phyloP scores from a whole-genome alignment of 768 basidiomycete species.

The Sistotremastrum suecicum region DNA sequence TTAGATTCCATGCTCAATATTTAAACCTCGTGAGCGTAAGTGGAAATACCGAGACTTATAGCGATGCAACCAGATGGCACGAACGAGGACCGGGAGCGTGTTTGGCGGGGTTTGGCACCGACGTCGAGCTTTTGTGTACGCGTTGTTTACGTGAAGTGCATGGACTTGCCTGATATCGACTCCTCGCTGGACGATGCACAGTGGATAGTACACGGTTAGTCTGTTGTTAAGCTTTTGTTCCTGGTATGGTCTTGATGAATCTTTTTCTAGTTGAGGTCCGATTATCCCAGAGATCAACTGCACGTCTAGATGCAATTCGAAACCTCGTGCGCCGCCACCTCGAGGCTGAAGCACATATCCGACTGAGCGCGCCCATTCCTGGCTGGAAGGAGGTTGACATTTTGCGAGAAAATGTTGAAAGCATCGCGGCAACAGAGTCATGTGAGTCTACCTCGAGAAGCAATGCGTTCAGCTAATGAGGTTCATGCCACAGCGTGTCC shows the following conservation, averaged over 20 bases:
- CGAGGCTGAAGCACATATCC: slow-evolving; percentile 41
- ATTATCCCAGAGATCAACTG: slow-evolving; percentile 48
- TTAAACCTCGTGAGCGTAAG: no score
- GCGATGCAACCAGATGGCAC: no score
- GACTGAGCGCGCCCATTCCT: slow-evolving; percentile 52
- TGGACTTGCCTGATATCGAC: no score
- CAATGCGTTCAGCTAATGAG: background rate
- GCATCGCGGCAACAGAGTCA: slow-evolving; percentile 50
- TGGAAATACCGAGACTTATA: no score
- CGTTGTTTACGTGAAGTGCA: no score
- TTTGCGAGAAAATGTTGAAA: slow-evolving; percentile 61
- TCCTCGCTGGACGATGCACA: no score
- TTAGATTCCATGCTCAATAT: no score
- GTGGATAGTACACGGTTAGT: no score
- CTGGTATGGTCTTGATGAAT: background rate
- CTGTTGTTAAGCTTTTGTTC: no score
- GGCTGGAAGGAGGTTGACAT: slow-evolving; percentile 73
- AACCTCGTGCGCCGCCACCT: slow-evolving; percentile 45
- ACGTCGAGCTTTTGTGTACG: no score
- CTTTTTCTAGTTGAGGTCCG: slow-evolving; percentile 64
- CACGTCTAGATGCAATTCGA: slow-evolving; percentile 65
- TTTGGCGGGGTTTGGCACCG: no score
- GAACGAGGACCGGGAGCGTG: no score
- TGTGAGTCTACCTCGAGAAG: slow-evolving; percentile 15
- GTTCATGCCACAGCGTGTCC: slow-evolving; percentile 42